Conservation (phyloP, 805 yeast species). For the Ogataea angusta region DNA sequence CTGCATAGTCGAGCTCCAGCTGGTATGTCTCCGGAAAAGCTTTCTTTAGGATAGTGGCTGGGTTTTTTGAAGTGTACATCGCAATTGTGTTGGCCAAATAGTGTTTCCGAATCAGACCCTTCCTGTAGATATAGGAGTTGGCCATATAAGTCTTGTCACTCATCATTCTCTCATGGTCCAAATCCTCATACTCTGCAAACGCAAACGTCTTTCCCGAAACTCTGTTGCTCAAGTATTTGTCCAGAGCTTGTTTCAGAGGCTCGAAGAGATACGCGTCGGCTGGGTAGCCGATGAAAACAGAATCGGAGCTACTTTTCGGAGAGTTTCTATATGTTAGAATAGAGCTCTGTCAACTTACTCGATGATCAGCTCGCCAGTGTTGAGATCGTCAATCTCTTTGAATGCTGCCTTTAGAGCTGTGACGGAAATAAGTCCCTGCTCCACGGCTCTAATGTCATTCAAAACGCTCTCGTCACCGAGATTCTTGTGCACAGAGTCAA, state of each 20-base stretch:
- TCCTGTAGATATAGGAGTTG: slow-evolving; percentile 83
- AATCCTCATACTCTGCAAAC: slow-evolving; percentile 86
- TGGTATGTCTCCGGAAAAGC: slow-evolving; percentile 76
- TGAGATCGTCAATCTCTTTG: slow-evolving; percentile 45
- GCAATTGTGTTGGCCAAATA: slow-evolving; percentile 83
- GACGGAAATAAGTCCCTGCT: slow-evolving; percentile 59
- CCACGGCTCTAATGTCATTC: slow-evolving; percentile 69
- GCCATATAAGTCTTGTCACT: slow-evolving; percentile 49
- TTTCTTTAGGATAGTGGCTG: slow-evolving; percentile 52
- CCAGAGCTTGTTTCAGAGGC: slow-evolving; percentile 40
- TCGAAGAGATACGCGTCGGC: slow-evolving; percentile 37
- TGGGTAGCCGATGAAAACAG: slow-evolving; percentile 6
- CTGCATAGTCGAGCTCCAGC: slow-evolving; percentile 92
- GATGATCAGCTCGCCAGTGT: slow-evolving; percentile 55
- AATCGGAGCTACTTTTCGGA: slow-evolving; percentile 4
- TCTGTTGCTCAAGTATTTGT: slow-evolving; percentile 13
- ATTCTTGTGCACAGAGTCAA: slow-evolving; percentile 58
- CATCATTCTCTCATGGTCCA: slow-evolving; percentile 67
- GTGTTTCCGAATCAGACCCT: slow-evolving; percentile 88
- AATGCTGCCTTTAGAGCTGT: slow-evolving; percentile 75
- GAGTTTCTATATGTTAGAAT: slow-evolving; percentile 9
- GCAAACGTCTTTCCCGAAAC: slow-evolving; percentile 50
- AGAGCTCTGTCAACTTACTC: slow-evolving; percentile 34
- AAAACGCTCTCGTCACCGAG: slow-evolving; percentile 42
- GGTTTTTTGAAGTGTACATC: slow-evolving; percentile 69